Evolutionary conservation across 2,329 filamentous ascomycete genomes (phyloP), one percentile per base, ranked within the genome.

Genomic region (Parastagonospora nodorum): DNA sequence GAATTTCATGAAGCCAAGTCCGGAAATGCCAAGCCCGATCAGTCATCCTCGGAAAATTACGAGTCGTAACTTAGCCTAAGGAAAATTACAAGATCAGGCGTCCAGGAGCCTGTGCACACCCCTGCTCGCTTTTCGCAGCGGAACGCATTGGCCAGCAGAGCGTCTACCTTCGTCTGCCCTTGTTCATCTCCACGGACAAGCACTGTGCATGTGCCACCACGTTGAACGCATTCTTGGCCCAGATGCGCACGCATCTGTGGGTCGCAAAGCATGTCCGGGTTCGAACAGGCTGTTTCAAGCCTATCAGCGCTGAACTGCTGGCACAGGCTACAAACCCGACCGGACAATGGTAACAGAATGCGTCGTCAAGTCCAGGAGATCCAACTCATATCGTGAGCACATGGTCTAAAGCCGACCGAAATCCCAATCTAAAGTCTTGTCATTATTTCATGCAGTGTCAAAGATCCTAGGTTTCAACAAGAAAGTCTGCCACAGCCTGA

Each of bases 191-290:
- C 35, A 37, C 32, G 32, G n/a, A n/a, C 35, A 12, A 16, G 5
- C 40, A 42, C 40, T 42, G 40, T 42, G 40, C 40, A 42, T 33
- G 40, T 14, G 28, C 29, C 8, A 12, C 28, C 15, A 42, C 24
- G 28, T 16, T 42, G 14, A 42, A 31, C 12, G n/a, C 10, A 14
- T 14, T 32, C 40, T 19, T 42, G 29, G 27, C 28, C 28, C n/a
- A 14, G 15, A 14, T 42, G 14, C 15, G 36, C 40, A 42, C 15
- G 28, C 40, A 14, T 16, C 15, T 11, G 29, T 11, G 15, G 40
- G 11, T 19, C 8, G 14, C 19, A 24, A 15, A 24, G 2, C 5
- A 6, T 38, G 8, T 38, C n/a, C n/a, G n/a, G 36, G 12, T 2
- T 27, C 36, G 27, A 11, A 19, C 8, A 9, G 4, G 2, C 7